These are phyloP conservation scores for Colletotrichum cuscutae DNA, from an alignment of 2,329 filamentous ascomycete species.

Conservation along the genomic window DNA sequence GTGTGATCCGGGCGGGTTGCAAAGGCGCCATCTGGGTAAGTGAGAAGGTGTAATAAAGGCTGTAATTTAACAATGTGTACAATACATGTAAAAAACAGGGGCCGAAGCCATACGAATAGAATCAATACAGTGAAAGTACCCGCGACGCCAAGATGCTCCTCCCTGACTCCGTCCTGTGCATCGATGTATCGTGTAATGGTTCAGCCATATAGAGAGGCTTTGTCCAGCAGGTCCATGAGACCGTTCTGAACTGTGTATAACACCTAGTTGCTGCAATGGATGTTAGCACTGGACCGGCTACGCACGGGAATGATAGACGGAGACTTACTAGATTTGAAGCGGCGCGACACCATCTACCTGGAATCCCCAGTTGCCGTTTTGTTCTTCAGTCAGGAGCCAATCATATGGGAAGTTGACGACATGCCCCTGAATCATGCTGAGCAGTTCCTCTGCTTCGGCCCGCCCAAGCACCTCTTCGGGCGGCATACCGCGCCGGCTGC, in stretches of 20 bases:
- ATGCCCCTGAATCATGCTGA: constrained; percentile 86
- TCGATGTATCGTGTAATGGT: neutral
- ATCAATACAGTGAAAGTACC: constrained; percentile 7
- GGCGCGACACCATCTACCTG: constrained; percentile 96
- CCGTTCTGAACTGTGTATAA: constrained; percentile 2
- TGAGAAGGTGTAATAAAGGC: constrained; percentile 68
- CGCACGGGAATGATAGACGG: neutral
- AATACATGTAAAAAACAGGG: constrained; percentile 34
- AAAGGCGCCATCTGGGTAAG: constrained; percentile 93
- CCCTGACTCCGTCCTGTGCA: neutral
- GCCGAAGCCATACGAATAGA: constrained; percentile 20
- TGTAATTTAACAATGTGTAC: constrained; percentile 35
- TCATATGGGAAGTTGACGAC: constrained; percentile 95
- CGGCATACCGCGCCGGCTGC: constrained; percentile 71
- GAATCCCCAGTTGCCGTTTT: constrained; percentile 95
- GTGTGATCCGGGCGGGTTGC: constrained; percentile 89
- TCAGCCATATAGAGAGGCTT: constrained; percentile 12
- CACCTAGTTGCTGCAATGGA: constrained; percentile 44
- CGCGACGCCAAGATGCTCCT: neutral
- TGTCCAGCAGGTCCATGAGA: constrained; percentile 5
- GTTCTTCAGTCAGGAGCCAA: constrained; percentile 92
- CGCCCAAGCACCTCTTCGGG: constrained; percentile 81
- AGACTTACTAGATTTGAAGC: constrained; percentile 92
- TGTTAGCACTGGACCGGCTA: constrained; percentile 41
- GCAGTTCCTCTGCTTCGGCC: constrained; percentile 82